Evolutionary conservation across 2,329 filamentous ascomycete species (phyloP).

Genomic region (Camptophora hylomeconis): DNA sequence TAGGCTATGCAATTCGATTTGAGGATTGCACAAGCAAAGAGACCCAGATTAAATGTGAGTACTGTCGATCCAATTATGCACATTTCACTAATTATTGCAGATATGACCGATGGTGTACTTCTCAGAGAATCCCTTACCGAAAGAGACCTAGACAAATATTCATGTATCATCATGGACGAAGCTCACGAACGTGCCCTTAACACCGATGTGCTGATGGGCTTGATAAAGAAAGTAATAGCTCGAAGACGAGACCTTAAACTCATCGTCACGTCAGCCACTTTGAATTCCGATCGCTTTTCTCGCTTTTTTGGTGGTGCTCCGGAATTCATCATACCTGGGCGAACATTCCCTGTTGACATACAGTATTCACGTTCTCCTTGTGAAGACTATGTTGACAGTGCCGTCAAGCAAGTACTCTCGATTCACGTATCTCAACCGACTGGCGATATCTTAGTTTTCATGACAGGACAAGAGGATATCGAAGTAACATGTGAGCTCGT

Average conservation of each 20-base stretch:
- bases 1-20: constrained; percentile 95
- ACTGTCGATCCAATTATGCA: not conserved
- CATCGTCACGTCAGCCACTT: constrained; percentile 95
- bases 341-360: constrained; percentile 93
- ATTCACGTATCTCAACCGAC: constrained; percentile 91
- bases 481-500: constrained; percentile 91
- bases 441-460: constrained; percentile 94
- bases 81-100: constrained; percentile 21
- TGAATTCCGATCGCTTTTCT: constrained; percentile 94
- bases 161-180: constrained; percentile 99
- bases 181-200: constrained; percentile 94
- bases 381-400: constrained; percentile 94
- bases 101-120: constrained; percentile 96
- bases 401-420: constrained; percentile 86
- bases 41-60: constrained; percentile 74
- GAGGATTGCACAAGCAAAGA: constrained; percentile 96
- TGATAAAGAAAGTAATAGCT: constrained; percentile 94
- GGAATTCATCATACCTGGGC: constrained; percentile 88
- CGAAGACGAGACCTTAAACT: constrained; percentile 82
- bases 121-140: constrained; percentile 88
- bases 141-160: constrained; percentile 86
- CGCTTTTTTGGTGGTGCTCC: constrained; percentile 93
- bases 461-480: constrained; percentile 98
- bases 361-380: constrained; percentile 91
- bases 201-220: constrained; percentile 90